Conservation (phyloP, 345 rosid species). For the Eucalyptus regnans region DNA sequence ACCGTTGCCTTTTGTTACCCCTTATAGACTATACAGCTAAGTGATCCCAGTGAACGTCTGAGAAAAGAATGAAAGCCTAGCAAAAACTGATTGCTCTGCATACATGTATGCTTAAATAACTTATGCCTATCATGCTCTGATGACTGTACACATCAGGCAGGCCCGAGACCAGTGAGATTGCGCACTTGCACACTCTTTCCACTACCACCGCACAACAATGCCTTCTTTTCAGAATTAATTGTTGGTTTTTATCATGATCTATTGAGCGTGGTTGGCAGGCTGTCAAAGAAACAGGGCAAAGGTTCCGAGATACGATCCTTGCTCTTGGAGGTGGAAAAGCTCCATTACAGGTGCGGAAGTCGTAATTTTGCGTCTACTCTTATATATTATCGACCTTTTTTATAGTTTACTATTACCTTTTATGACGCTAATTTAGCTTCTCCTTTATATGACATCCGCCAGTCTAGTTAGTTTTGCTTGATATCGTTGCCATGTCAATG, state of each 20-base stretch:
- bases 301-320: conserved; percentile 74
- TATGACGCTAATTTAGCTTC: neutral
- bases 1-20: neutral
- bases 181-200: neutral
- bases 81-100: neutral
- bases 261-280: conserved; percentile 30
- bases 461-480: neutral
- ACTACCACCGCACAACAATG: neutral
- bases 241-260: neutral
- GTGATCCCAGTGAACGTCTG: neutral
- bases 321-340: conserved; percentile 92
- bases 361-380: neutral
- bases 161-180: neutral
- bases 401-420: neutral
- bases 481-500: neutral
- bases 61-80: neutral
- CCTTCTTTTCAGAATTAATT: neutral
- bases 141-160: neutral
- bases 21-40: neutral
- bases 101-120: neutral
- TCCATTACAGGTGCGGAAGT: conserved; percentile 32
- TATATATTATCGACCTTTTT: no score
- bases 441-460: neutral
- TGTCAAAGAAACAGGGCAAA: conserved; percentile 56
- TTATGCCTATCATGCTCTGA: neutral